Evolutionary conservation across 192 early-diverging fungal species (phyloP), one percentile per base, ranked within the genome.

Genomic region (Dispira simplex): DNA sequence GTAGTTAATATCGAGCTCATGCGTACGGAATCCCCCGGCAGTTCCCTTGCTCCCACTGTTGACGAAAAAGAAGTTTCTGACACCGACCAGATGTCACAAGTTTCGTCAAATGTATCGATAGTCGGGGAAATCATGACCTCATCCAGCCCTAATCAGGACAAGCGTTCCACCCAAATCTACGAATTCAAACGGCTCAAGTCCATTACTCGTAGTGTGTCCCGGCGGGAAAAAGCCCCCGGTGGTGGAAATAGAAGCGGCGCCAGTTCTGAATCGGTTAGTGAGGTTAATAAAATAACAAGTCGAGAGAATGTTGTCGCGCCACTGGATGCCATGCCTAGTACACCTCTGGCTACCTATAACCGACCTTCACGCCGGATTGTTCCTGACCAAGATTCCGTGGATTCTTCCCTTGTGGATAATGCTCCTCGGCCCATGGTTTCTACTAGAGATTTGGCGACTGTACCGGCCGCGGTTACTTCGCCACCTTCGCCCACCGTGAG

Each of bases 81-180:
- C 8, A 4, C 23, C 4, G 23, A 18, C 54, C 25, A 21, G 54
- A 21, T 56, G 28, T 21, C 23, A 13, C 28, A 14, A 18, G 28
- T 13, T 56, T 28, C 54, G 28, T 56, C 54, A 28, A 56, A 56
- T 56, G 25, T 12, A 28, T 28, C 54, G 54, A 26, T 14, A 8
- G 8, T 56, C 48, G 48, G 18, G 18, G 48, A 23, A 4, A 9
- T 16, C 2, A 9, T 23, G 16, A 51, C 3, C 48, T 4, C 48
- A 1, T 16, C 54, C 2, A 1, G 8, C 0, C 8, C 23, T 12
- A 28, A 2, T 18, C 12, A 25, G 13, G 54, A 26, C 18, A 56
- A 56, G 25, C 54, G 23, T 10, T 14, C 54, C 23, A 56, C 54
- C 54, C 54, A 56, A 21, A 56, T 56, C 25, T 56, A 56, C 23